A percentile compares a stretch with the other conserved stretches of the same genome.
These are phyloP conservation scores for Rhodomyrtus tomentosa DNA, from an alignment of 345 rosid species.

Conservation along the genomic window DNA sequence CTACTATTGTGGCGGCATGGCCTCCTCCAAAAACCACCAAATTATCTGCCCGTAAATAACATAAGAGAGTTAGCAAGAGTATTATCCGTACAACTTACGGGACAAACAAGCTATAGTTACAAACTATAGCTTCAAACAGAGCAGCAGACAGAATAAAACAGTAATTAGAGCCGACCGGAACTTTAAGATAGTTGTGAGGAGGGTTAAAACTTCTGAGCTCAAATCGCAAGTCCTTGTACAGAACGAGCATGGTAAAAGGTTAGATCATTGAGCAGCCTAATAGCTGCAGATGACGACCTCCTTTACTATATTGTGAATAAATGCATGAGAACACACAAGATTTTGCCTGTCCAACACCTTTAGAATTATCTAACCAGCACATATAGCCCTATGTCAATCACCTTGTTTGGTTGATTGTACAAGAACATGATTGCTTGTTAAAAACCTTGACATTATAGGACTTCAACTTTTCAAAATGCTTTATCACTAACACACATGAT, in stretches of 20 bases:
- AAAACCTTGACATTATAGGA: neutral
- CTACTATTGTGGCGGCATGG: slow-evolving; percentile 66
- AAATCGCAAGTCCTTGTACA: neutral
- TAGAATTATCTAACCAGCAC: neutral
- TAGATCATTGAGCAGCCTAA: neutral
- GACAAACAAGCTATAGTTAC: neutral
- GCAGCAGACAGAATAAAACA: neutral
- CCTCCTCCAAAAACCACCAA: slow-evolving; percentile 78
- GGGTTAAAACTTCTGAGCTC: neutral
- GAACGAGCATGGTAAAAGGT: neutral
- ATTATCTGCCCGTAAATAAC: slow-evolving; percentile 25
- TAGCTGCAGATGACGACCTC: neutral
- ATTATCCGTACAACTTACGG: neutral
- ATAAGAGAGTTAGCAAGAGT: neutral
- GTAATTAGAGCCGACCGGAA: neutral
- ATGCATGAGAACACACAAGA: neutral
- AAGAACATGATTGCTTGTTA: neutral
- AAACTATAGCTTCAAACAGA: neutral
- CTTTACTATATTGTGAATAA: neutral
- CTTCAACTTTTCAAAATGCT: neutral
- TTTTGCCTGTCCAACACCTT: neutral
- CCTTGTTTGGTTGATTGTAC: neutral
- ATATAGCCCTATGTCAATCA: neutral
- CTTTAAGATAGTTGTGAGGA: neutral
- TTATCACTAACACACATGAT: neutral